Percentiles rank a stretch among this genome's conserved stretches.
Conservation (phyloP, 805 yeast species). For the Candida golubevii region DNA sequence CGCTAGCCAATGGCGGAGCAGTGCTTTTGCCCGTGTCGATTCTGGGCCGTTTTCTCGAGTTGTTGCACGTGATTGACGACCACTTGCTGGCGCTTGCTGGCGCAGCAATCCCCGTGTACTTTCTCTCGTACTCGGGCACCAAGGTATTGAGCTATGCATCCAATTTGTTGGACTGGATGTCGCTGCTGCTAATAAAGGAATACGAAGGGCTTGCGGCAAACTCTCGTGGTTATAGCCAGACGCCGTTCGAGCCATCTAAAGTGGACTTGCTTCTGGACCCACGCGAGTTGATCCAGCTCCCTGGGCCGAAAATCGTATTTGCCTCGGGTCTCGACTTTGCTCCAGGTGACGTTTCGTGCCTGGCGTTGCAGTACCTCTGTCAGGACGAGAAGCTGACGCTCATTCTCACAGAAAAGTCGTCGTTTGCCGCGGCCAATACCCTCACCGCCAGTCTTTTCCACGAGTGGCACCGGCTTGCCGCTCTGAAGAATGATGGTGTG, state of each 20-base stretch:
- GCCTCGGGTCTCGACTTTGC: slow-evolving; percentile 66
- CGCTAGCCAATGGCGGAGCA: slow-evolving; percentile 71
- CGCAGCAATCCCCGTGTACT: slow-evolving; percentile 63
- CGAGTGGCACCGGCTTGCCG: slow-evolving; percentile 49
- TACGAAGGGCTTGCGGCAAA: slow-evolving; percentile 54
- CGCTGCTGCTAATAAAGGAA: slow-evolving; percentile 73
- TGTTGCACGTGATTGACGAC: slow-evolving; percentile 68
- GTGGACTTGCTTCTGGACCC: slow-evolving; percentile 53
- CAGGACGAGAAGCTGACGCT: slow-evolving; percentile 63
- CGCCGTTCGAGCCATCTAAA: slow-evolving; percentile 74
- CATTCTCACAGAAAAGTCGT: slow-evolving; percentile 60
- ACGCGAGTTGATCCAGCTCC: slow-evolving; percentile 48
- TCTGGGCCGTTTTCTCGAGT: slow-evolving; percentile 77
- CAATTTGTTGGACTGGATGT: slow-evolving; percentile 94
- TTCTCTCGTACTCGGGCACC: slow-evolving; percentile 75
- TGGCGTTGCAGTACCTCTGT: slow-evolving; percentile 53
- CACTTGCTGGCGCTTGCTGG: slow-evolving; percentile 43
- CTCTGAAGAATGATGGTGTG: slow-evolving; percentile 29
- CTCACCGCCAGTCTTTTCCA: slow-evolving; percentile 47
- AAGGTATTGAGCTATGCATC: slow-evolving; percentile 77
- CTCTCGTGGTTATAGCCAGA: slow-evolving; percentile 31
- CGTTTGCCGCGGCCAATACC: slow-evolving; percentile 37
- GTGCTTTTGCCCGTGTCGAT: slow-evolving; percentile 79
- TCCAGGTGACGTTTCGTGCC: slow-evolving; percentile 57
- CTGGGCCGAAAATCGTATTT: slow-evolving; percentile 76